Evolutionary conservation across 495 filamentous ascomycete species (phyloP), one percentile per base, ranked within the genome.

Genomic region (Amphirosellinia nigrospora): DNA sequence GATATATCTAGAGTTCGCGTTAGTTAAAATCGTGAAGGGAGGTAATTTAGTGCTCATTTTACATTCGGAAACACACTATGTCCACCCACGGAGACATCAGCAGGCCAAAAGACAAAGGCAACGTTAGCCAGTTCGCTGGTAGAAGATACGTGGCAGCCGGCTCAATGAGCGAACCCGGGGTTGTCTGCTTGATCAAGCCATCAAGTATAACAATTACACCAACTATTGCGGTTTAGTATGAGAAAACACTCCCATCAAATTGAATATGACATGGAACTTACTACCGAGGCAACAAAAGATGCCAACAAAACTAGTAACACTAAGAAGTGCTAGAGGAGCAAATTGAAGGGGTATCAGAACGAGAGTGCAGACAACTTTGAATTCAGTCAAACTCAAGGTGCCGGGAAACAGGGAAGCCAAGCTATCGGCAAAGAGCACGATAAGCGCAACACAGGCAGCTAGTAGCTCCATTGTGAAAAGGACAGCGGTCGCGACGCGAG

Each of bases 71-170:
- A 97, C 34, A 99, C 96, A 64, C 89, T 87, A 77, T 98, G 96
- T 9, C 96, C 96, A 72, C 96, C 94, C 94, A 99, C 1, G 95
- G 94, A 30, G 94, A 93, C 94, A 98, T 98, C 34, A 98, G 85
- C 13, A 99, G 84, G n/a, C 96, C 96, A 74, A 98, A 94, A 38
- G 93, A 93, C 23, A 98, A 82, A n/a, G 96, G 96, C 23, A 99
- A 72, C 1, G 94, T 96, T 52, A 88, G 83, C 96, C 96, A 99
- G 74, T 94, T 92, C 19, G 86, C 80, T 2, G 96, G 96, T 69
- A 97, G 91, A 48, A 95, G 79, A 77, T 90, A 88, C 1, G 93
- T 96, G 45, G 78, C 81, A 41, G 94, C 93, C n/a, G 96, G 96
- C 64, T 96, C 85, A 39, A 89, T 84, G 9, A 99, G 87, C 5